phyloP scores from a whole-genome alignment of 345 rosid species.

The Dimocarpus longan region DNA sequence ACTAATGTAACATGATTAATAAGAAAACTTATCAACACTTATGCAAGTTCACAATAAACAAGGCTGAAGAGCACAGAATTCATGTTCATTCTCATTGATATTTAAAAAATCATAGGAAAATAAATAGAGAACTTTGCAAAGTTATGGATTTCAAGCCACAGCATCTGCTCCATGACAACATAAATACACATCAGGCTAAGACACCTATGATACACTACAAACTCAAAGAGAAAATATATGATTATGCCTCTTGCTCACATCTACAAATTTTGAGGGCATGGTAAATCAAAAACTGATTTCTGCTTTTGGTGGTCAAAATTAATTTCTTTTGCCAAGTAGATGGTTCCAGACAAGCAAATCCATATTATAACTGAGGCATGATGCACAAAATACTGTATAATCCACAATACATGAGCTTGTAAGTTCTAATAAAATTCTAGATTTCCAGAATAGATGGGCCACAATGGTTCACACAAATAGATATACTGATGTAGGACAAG shows the following conservation, averaged over 20 bases:
- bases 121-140: not conserved
- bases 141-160: not conserved
- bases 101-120: not conserved
- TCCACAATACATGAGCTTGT: not conserved
- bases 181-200: not conserved
- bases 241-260: not conserved
- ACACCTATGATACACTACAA: not conserved
- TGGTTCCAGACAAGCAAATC: not conserved
- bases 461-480: not conserved
- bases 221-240: not conserved
- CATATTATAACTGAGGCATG: not conserved
- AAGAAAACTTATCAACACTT: not conserved
- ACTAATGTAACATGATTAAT: not conserved
- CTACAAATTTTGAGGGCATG: not conserved
- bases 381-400: not conserved
- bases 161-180: not conserved
- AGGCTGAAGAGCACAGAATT: not conserved
- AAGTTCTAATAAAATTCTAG: not conserved
- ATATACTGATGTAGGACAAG: too few species aligned
- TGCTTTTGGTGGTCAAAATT: not conserved
- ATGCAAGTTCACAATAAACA: constrained; percentile 2
- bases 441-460: not conserved
- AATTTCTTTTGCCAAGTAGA: not conserved
- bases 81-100: not conserved
- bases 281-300: not conserved